Percentiles rank a stretch among this genome's conserved stretches.
These are phyloP conservation scores for Trifolium pratense DNA, from an alignment of 306 rosid genomes.

Conservation along the genomic window DNA sequence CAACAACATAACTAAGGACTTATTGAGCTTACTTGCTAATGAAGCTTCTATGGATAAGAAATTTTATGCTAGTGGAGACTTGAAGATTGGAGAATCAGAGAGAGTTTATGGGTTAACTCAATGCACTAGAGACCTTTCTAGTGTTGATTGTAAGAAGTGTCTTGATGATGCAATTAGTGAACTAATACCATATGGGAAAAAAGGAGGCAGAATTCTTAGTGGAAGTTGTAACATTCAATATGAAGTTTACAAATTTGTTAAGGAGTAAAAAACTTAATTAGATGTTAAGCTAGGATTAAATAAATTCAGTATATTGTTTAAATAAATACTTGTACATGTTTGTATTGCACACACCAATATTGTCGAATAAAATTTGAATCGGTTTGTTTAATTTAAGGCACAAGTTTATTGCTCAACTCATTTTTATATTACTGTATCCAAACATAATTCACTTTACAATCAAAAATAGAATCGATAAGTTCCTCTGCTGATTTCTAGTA, in stretches of 20 bases:
- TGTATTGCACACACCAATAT: no score
- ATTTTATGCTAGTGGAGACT: conserved; percentile 39
- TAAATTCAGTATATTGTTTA: no score
- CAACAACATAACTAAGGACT: conserved; percentile 28
- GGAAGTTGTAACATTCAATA: conserved; percentile 52
- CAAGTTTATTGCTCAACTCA: no score
- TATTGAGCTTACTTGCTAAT: conserved; percentile 18
- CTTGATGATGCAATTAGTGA: conserved; percentile 44
- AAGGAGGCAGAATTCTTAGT: conserved; percentile 51
- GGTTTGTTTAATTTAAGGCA: no score
- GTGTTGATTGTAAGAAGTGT: conserved; percentile 46
- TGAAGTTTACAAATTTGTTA: conserved; percentile 47
- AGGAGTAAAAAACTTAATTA: background rate
- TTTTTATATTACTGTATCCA: no score
- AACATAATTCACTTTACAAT: no score
- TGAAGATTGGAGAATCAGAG: conserved; percentile 12
- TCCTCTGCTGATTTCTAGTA: background rate
- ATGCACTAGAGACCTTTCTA: conserved; percentile 55
- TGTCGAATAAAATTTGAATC: no score
- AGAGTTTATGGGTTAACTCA: conserved; percentile 49
- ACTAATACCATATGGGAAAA: conserved; percentile 31
- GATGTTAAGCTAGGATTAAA: no score
- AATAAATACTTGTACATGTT: no score
- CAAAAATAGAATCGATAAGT: background rate
- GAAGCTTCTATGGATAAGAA: conserved; percentile 27